Conservation (phyloP, 1,139 yeast genomes). For the Zygoascus sp. region DNA sequence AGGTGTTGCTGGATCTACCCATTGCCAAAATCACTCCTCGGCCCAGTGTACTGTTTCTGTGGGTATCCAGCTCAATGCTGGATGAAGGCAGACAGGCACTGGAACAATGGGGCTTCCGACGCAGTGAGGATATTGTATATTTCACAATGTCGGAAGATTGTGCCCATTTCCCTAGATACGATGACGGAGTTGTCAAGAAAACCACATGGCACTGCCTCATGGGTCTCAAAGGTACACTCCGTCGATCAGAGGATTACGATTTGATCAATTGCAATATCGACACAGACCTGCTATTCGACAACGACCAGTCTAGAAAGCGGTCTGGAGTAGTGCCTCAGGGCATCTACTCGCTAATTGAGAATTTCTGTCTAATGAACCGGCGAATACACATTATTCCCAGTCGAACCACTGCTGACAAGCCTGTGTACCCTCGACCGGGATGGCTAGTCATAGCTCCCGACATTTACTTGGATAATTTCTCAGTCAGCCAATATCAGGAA, state of each 20-base stretch:
- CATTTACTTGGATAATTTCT: constrained; percentile 66
- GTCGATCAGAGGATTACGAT: constrained; percentile 78
- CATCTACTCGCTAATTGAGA: constrained; percentile 81
- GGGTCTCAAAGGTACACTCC: constrained; percentile 93
- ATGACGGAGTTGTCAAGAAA: constrained; percentile 22
- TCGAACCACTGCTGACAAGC: constrained; percentile 38
- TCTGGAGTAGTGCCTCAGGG: constrained; percentile 65
- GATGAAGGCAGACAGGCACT: constrained; percentile 47
- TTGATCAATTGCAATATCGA: constrained; percentile 89
- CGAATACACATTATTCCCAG: constrained; percentile 82
- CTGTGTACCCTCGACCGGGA: constrained; percentile 72
- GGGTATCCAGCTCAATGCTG: constrained; percentile 70
- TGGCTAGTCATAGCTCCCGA: constrained; percentile 93
- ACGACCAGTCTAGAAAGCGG: constrained; percentile 18
- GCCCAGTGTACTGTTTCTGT: constrained; percentile 80
- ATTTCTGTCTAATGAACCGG: constrained; percentile 75
- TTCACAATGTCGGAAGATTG: constrained; percentile 42
- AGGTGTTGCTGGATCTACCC: constrained; percentile 60
- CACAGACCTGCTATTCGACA: constrained; percentile 74
- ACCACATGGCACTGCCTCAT: constrained; percentile 88
- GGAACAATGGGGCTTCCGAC: constrained; percentile 71
- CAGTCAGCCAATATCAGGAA: constrained; percentile 38
- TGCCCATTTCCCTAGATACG: constrained; percentile 23
- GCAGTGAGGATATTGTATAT: constrained; percentile 78
- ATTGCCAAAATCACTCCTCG: constrained; percentile 68